Evolutionary conservation across 805 yeast species (phyloP), one percentile per base, ranked within the genome.

Genomic region (Cephaloascus albidus): DNA sequence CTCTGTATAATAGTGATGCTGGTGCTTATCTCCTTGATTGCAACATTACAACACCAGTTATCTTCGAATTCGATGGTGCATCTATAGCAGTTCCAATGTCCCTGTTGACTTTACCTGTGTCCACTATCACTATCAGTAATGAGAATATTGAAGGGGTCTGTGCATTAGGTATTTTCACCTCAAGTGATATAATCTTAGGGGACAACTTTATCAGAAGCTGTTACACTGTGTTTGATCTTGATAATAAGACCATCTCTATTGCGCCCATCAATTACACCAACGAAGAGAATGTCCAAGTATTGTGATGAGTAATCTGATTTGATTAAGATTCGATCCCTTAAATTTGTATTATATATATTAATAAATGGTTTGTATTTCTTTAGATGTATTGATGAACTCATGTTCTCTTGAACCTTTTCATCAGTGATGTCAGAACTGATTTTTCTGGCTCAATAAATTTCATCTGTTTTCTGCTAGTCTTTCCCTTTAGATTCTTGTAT

Each of bases 161-260:
- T 23, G 28, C 28, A 6, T 23, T 23, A 12, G 28, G 28, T 23
- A 23, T 23, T 8, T 23, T 23, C 12, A 12, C 28, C 6, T 23
- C 28, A 8, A 23, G 28, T 23, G 28, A 31, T 31, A 48, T 61
- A n/a, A 65, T 79, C 40, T 61, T 84, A 27, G 93, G 93, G 10
- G 88, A 81, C 52, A 70, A 73, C 36, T 73, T 83, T 51, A 58
- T 84, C 45, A 65, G 85, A 39, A 69, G 73, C 41, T 78, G 80
- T 2, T 82, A 80, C 54, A 66, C 76, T 19, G 85, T 79, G 14
- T 79, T 71, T 55, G 82, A 83, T 54, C 58, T 79, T 38, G 85
- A 78, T 26, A 70, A 71, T 49, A 58, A 57, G 36, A 67, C 74
- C 48, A 61, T 82, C 31, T 76, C 84, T 3, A 46, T 82, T 51